Conservation (phyloP, 139 green algal genomes). For the Mychonastes homosphaera region DNA sequence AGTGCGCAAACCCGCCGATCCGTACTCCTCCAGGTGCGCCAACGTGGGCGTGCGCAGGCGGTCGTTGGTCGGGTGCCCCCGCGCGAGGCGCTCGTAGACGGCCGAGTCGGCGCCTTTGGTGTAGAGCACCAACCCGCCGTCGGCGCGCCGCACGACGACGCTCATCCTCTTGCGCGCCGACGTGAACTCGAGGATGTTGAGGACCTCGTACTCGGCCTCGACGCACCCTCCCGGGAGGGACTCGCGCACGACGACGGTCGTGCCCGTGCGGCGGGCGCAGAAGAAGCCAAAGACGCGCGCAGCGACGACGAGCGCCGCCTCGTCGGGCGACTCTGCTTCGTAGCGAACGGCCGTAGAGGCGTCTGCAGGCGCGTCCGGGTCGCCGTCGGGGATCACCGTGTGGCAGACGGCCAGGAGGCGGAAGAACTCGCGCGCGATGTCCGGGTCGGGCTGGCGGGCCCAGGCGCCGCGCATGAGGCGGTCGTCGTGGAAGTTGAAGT, state of each 20-base stretch:
- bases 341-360: conserved; percentile 25
- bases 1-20: conserved; percentile 68
- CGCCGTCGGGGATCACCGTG: conserved; percentile 59
- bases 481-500: conserved; percentile 79
- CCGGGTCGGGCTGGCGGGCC: conserved; percentile 23
- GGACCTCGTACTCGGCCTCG: conserved; percentile 60
- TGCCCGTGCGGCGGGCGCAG: conserved; percentile 46
- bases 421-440: conserved; percentile 47
- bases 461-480: conserved; percentile 61
- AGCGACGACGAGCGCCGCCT: conserved; percentile 65
- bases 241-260: conserved; percentile 63
- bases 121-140: conserved; percentile 52
- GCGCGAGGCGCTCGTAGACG: conserved; percentile 59
- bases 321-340: conserved; percentile 76
- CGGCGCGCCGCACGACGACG: conserved; percentile 53
- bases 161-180: conserved; percentile 69
- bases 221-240: conserved; percentile 26
- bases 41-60: conserved; percentile 30
- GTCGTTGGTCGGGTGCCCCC: conserved; percentile 28
- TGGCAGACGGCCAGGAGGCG: conserved; percentile 68
- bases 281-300: conserved; percentile 66
- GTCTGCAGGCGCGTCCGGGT: not conserved
- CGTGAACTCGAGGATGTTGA: conserved; percentile 95
- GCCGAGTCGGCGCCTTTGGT: conserved; percentile 70
- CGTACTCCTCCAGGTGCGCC: conserved; percentile 69